Evolutionary conservation across 108 stramenopile genomes (phyloP), one percentile per base, ranked within the genome.

Genomic region (Cyclostephanos tholiformis): DNA sequence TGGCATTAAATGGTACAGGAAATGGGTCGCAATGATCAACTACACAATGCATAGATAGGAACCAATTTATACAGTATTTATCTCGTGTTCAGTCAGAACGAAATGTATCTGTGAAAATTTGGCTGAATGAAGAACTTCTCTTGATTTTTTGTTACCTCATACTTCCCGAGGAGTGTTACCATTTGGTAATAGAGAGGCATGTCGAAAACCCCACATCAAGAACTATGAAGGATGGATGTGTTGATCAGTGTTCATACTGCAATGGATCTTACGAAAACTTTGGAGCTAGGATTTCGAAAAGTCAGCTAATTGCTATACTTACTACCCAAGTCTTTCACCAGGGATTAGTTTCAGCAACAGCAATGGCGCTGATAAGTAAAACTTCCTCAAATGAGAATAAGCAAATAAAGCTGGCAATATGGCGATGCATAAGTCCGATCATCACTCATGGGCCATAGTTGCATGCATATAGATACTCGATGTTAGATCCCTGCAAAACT

Each of bases 1-100:
- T 51, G 50, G 50, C 50, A 51, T 10, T 4, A 51, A 9, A 51
- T 51, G 50, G 50, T 51, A 7, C 50, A 51, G 50, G 50, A 51
- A 20, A 51, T 51, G 50, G 50, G 50, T 8, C 50, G 50, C 8
- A 10, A 8, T 4, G 50, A 51, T 51, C 50, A 10, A 51, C 20
- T 51, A 20, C 50, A 51, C 50, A 51, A 4, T 7, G 50, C 50
- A 4, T 2, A 20, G 4, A 10, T 20, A 8, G 50, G 20, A 20
- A 20, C 20, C 7, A 51, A 51, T 20, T 51, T 10, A 51, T 51
- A 51, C 50, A 51, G 20, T 10, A 51, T 51, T 4, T 51, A 51
- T 20, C 50, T 51, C 4, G 50, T 4, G 50, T 51, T 51, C 50
- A 51, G 50, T 17, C 7, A 2, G 50, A 51, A 51, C 2, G 7